Conservation (phyloP, 176 grass and related monocot genomes). For the Paspalum notatum region DNA sequence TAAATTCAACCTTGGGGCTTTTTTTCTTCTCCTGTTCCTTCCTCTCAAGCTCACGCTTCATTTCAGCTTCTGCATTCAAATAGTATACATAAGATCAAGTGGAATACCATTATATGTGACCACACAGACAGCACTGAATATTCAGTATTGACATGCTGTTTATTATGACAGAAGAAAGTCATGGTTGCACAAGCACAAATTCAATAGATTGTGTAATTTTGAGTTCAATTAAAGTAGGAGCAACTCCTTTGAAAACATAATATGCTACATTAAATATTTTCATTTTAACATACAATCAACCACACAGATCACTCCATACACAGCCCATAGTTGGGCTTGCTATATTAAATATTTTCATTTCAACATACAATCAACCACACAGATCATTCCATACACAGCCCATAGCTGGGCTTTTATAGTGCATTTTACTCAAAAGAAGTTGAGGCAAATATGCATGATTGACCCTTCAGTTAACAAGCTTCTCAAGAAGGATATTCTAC, state of each 20-base stretch:
- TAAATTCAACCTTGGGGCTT: slow-evolving; percentile 78
- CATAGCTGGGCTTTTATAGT: not conserved
- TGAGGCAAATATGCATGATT: not conserved
- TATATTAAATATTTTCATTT: slow-evolving; percentile 3
- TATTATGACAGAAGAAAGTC: not conserved
- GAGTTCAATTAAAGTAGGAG: not conserved
- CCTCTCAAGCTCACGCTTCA: slow-evolving; percentile 87
- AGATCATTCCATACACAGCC: not conserved
- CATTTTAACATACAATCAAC: not conserved
- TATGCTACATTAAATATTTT: slow-evolving; percentile 8
- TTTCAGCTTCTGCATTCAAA: slow-evolving; percentile 77
- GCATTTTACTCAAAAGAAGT: not conserved
- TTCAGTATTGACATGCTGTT: not conserved
- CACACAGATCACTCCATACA: not conserved
- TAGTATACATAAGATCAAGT: slow-evolving; percentile 16
- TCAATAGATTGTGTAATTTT: not conserved
- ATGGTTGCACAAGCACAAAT: not conserved
- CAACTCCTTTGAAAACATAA: not conserved
- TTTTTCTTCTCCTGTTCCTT: slow-evolving; percentile 92
- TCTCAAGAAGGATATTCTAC: not conserved
- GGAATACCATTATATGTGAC: slow-evolving; percentile 3
- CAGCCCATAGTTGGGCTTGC: too few relatives aligned
- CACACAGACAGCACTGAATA: slow-evolving; percentile 5
- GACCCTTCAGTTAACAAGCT: not conserved
- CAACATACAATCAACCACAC: not conserved